Evolutionary conservation across 1,284 basidiomycete species (phyloP).

Genomic region (Serendipita sp.): DNA sequence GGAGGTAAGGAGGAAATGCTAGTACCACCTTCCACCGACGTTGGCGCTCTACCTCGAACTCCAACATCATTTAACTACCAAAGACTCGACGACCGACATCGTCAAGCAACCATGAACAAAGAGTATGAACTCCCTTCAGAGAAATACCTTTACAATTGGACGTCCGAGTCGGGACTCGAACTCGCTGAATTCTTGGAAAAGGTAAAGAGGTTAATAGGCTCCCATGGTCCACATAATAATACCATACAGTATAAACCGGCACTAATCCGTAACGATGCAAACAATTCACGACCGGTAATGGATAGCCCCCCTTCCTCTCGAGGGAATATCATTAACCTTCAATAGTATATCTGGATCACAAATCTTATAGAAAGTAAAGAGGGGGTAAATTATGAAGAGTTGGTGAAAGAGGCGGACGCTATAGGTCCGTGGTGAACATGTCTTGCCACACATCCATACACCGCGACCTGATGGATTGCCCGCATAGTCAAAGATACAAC

Average conservation of each 20-base stretch:
- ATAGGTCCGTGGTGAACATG: neutral
- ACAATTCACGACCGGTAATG: neutral
- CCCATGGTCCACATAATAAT: neutral
- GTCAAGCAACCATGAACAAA: neutral
- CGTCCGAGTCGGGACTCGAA: neutral
- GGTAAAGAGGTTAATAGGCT: neutral
- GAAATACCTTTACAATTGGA: neutral
- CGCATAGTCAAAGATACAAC: neutral
- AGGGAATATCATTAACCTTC: neutral
- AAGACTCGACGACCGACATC: too few species aligned
- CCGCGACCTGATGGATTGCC: neutral
- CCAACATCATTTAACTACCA: too few species aligned
- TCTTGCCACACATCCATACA: too few species aligned
- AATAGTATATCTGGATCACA: neutral
- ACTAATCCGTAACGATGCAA: constrained; percentile 1
- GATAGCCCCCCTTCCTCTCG: neutral
- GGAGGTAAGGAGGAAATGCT: neutral
- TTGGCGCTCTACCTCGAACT: neutral
- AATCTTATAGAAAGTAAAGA: neutral
- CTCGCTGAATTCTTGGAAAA: constrained; percentile 1
- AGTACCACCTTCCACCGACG: neutral
- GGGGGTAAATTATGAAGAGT: neutral
- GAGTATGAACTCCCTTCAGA: neutral
- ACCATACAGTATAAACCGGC: neutral
- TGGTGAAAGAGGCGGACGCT: neutral